Evolutionary conservation across 768 basidiomycete genomes (phyloP).

Genomic region (Leccinum sublutescens): DNA sequence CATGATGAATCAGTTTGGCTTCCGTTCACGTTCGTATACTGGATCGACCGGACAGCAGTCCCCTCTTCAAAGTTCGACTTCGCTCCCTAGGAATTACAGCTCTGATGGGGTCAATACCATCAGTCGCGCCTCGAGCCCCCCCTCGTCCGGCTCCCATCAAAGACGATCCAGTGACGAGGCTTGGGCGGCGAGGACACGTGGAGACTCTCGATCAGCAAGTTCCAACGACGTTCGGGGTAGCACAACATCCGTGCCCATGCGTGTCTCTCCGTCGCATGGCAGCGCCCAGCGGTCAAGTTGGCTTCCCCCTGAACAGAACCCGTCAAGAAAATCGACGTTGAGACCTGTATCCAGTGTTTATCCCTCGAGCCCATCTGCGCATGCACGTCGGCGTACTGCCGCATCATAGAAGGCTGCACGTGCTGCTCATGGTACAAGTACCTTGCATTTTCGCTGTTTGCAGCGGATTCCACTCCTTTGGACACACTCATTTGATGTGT

Average conservation of each 20-base stretch:
- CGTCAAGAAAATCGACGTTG: constrained; percentile 12
- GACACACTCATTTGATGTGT: constrained; percentile 26
- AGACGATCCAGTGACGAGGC: constrained; percentile 35
- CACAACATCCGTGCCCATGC: constrained; percentile 9
- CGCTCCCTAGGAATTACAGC: constrained; percentile 26
- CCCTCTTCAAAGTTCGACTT: constrained; percentile 20
- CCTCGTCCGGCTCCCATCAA: constrained; percentile 19
- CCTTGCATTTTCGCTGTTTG: constrained; percentile 11
- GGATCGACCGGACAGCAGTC: constrained; percentile 34
- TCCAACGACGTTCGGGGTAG: constrained; percentile 16
- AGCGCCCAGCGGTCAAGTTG: constrained; percentile 25
- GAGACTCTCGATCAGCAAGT: constrained; percentile 16
- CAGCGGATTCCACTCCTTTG: constrained; percentile 18
- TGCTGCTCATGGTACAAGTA: neutral
- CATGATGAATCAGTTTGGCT: constrained; percentile 59
- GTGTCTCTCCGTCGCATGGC: constrained; percentile 8
- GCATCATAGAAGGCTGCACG: constrained; percentile 19
- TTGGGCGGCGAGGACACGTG: constrained; percentile 10
- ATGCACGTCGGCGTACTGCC: constrained; percentile 18
- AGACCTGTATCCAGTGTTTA: constrained; percentile 20
- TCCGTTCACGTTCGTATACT: constrained; percentile 38
- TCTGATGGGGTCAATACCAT: constrained; percentile 19
- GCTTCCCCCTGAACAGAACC: constrained; percentile 19
- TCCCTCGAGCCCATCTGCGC: constrained; percentile 7
- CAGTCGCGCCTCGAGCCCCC: constrained; percentile 9